A percentile compares a stretch with the other conserved stretches of the same genome.
These are phyloP conservation scores for Entrophospora sp. DNA, from an alignment of 192 early-diverging fungal genomes.

Conservation along the genomic window DNA sequence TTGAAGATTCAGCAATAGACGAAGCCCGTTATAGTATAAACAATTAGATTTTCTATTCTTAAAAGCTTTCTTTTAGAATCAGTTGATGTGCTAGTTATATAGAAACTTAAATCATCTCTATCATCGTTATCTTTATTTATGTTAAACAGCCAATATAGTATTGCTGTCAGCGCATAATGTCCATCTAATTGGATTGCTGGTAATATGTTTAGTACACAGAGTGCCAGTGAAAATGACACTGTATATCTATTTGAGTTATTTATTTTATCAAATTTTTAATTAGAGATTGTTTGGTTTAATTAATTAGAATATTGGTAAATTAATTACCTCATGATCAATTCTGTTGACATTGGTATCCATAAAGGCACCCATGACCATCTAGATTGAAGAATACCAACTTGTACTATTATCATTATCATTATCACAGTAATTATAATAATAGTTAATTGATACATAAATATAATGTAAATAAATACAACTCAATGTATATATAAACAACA, in stretches of 20 bases:
- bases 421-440: too few species aligned
- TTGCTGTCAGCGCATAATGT: slow-evolving; percentile 49
- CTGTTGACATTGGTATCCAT: slow-evolving; percentile 46
- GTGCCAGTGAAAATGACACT: slow-evolving; percentile 57
- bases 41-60: too few species aligned
- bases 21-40: too few species aligned
- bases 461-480: too few species aligned
- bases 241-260: slow-evolving; percentile 38
- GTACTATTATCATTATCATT: too few species aligned
- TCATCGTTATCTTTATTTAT: neutral
- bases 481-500: too few species aligned
- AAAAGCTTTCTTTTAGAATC: too few species aligned
- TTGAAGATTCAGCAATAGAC: too few species aligned
- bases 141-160: slow-evolving; percentile 10
- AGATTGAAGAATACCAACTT: slow-evolving; percentile 51
- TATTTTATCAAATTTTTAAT: slow-evolving; percentile 20
- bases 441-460: too few species aligned
- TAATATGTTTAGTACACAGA: slow-evolving; percentile 64
- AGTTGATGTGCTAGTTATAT: too few species aligned
- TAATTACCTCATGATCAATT: slow-evolving; percentile 44
- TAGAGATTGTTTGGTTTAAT: neutral
- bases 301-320: neutral
- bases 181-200: slow-evolving; percentile 65
- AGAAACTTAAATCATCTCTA: too few species aligned
- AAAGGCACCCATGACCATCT: slow-evolving; percentile 47